These are phyloP conservation scores for Clarkia xantiana DNA, from an alignment of 345 rosid genomes.

Conservation along the genomic window DNA sequence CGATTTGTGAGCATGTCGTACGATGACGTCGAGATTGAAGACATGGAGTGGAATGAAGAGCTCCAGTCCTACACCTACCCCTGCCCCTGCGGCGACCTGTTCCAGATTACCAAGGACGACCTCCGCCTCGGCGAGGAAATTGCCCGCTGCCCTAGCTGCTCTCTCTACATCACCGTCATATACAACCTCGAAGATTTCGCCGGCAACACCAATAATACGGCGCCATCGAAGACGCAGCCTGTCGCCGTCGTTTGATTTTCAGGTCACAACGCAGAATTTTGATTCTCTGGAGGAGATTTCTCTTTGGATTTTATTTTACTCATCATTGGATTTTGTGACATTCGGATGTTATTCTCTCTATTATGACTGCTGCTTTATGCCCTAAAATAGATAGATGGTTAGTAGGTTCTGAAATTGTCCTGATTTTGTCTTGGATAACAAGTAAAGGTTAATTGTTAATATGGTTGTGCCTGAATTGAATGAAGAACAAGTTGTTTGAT, in stretches of 20 bases:
- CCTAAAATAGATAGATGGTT: too few relatives aligned
- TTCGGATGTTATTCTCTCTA: too few relatives aligned
- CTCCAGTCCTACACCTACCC: constrained; percentile 67
- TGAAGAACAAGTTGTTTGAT: too few relatives aligned
- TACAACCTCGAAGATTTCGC: constrained; percentile 71
- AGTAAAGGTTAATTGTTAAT: too few relatives aligned
- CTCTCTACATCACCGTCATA: constrained; percentile 73
- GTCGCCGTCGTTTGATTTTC: constrained; percentile 40
- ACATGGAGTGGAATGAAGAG: constrained; percentile 89
- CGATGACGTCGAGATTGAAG: constrained; percentile 96
- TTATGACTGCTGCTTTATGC: too few relatives aligned
- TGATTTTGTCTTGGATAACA: too few relatives aligned
- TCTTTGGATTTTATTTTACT: too few relatives aligned
- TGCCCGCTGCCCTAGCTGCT: constrained; percentile 84
- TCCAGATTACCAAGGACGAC: constrained; percentile 81
- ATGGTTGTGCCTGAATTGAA: too few relatives aligned
- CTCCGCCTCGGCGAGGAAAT: constrained; percentile 76
- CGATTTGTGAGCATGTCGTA: constrained; percentile 35
- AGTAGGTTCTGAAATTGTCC: too few relatives aligned
- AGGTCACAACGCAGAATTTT: too few relatives aligned
- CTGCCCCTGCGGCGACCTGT: constrained; percentile 86
- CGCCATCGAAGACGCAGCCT: constrained; percentile 28
- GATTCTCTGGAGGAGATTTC: too few relatives aligned
- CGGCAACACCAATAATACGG: constrained; percentile 17
- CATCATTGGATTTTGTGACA: too few relatives aligned